Evolutionary conservation across 2,329 filamentous ascomycete species (phyloP), one percentile per base, ranked within the genome.

Genomic region (Arthrobotrys pseudoclavata): DNA sequence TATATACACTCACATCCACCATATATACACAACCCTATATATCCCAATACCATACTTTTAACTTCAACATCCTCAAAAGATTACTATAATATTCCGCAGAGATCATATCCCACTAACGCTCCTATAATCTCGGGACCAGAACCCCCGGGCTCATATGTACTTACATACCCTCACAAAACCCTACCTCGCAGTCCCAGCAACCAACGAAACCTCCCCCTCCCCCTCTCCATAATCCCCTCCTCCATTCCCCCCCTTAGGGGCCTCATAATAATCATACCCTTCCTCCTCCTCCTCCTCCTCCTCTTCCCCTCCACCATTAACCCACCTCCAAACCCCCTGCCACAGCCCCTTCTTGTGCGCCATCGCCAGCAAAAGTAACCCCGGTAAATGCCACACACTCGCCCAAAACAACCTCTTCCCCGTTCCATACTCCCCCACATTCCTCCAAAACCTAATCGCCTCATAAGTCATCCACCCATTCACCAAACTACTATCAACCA

Each of bases 361-460:
- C 84, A 98, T 91, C 1, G 94, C 95, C 77, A 97, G 86, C 55
- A 97, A 93, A 87, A 99, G 89, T 48, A 98, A 88, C 26, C 91
- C 91, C 0, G 96, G 96, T 57, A 99, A 84, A 85, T 97, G 94
- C 96, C 95, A 98, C 9, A 99, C 93, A 83, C 93, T 97, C 1
- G 96, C 94, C 96, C 96, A 99, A 84, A 99, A 99, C 64, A 99
- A 84, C 0, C 91, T 91, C 69, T 93, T 88, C 1, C 96, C 94
- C 18, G 89, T 93, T 1, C 94, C 94, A 81, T 91, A 90, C 79
- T 91, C 88, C 12, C 95, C 95, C 1, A 76, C 89, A 29, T 89
- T 86, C 79, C 87, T 88, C 91, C 92, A 97, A 85, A 98, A 97
- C 42, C 87, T 86, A 81, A 92, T 89, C 0, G 95, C 93, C 84